Base-by-base conservation (phyloP, 2,329 filamentous ascomycete species). In the Aureobasidium sp. region DNA sequence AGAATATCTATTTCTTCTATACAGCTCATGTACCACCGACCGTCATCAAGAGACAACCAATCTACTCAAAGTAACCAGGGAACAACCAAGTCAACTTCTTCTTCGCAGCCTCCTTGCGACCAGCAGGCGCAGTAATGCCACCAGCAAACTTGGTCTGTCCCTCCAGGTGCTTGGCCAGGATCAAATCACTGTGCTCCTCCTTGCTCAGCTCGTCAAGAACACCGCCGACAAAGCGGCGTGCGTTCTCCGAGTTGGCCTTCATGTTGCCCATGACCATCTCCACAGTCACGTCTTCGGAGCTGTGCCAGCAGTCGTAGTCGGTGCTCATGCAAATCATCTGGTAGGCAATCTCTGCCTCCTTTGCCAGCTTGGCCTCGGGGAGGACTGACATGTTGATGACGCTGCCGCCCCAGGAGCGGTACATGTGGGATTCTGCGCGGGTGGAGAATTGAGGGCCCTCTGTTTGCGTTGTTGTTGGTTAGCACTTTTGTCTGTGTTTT, bases 311-410 rank as follows among this genome's bases (percentile, higher is more conserved):
- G 79, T 99, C 94, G 74, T 99, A 99, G 79, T 99, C 94, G 29
- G 94, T 99, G 35, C 90, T 90, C 94, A 99, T 99, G 81, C 93
- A 96, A 70, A 99, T 95, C 84, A 96, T 95, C 78, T 95, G 91
- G 76, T 97, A 97, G 37, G 88, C 88, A 68, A 99, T 88, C 79
- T 99, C 94, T 25, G 94, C 94, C 78, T 99, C 94, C 58, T 90
- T 86, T 10, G 94, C 94, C 21, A 99, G 85, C 81, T 99, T 99
- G 53, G 93, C 89, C 78, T 99, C 94, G 21, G 94, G 94, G 17
- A 99, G 82, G 15, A 87, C 88, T 46, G 90, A 95, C 94, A 99
- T 99, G 83, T 97, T 97, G 81, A 99, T 97, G 57, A 97, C 89
- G 65, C 84, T 88, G 67, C 92, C 93, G 68, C 93, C 93, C 89